Conservation (phyloP, 2,329 filamentous ascomycete genomes). For the Phyllosticta capitalensis region DNA sequence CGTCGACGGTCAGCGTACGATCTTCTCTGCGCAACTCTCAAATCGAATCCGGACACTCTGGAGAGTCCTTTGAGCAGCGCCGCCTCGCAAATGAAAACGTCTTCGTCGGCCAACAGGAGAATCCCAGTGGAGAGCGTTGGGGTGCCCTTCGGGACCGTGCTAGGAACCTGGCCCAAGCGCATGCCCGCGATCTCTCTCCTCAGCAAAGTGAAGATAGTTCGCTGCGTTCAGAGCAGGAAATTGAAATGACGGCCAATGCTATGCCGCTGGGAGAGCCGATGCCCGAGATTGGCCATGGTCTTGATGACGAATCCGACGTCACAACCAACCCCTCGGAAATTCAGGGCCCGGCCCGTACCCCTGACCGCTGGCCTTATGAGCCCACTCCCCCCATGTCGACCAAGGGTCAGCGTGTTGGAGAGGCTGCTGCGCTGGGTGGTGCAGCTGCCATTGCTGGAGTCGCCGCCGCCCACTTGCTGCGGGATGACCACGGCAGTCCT, state of each 20-base stretch:
- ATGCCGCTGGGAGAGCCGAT: slow-evolving; percentile 61
- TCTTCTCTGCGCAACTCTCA: slow-evolving; percentile 20
- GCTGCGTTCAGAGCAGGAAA: slow-evolving; percentile 26
- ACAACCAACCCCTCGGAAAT: slow-evolving; percentile 80
- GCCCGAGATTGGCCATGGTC: slow-evolving; percentile 64
- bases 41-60: background rate
- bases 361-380: slow-evolving; percentile 47
- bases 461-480: slow-evolving; percentile 29
- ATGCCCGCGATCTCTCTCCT: slow-evolving; percentile 39
- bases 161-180: slow-evolving; percentile 19
- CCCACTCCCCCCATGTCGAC: slow-evolving; percentile 38
- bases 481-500: slow-evolving; percentile 18
- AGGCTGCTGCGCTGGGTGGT: slow-evolving; percentile 38
- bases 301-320: slow-evolving; percentile 53
- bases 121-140: slow-evolving; percentile 26
- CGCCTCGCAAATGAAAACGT: slow-evolving; percentile 16
- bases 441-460: slow-evolving; percentile 47
- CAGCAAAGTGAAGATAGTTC: slow-evolving; percentile 46
- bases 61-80: slow-evolving; percentile 8
- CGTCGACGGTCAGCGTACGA: slow-evolving; percentile 56
- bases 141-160: slow-evolving; percentile 30
- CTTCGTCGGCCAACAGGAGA: slow-evolving; percentile 17
- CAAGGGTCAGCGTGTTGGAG: slow-evolving; percentile 22
- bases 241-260: slow-evolving; percentile 59
- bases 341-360: slow-evolving; percentile 53